A percentile compares a stretch with the other conserved stretches of the same genome.
phyloP scores from a whole-genome alignment of 2,329 filamentous ascomycete species.

The Emmonsia crescens region DNA sequence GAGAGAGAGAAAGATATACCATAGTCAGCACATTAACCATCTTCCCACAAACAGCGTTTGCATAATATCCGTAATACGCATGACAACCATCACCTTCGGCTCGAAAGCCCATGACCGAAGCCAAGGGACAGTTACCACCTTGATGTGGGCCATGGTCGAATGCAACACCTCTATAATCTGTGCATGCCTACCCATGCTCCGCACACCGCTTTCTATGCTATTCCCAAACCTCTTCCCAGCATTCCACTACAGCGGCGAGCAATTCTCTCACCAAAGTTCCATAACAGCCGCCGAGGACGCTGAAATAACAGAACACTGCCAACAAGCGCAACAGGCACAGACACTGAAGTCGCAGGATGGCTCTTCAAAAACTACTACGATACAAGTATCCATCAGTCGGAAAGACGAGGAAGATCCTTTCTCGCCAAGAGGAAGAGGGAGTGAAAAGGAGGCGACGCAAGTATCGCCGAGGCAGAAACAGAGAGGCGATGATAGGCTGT shows the following conservation, averaged over 20 bases:
- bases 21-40: neutral
- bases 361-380: neutral
- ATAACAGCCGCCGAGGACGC: neutral
- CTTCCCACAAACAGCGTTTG: conserved; percentile 16
- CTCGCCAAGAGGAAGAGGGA: neutral
- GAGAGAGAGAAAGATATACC: neutral
- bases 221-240: conserved; percentile 15
- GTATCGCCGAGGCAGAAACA: neutral
- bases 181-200: conserved; percentile 29
- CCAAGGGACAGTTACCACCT: conserved; percentile 20
- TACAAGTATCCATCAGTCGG: neutral
- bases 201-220: conserved; percentile 17
- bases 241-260: neutral
- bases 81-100: conserved; percentile 23
- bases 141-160: conserved; percentile 29
- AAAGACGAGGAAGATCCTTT: neutral
- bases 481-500: neutral
- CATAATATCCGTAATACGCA: conserved; percentile 22
- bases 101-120: conserved; percentile 17
- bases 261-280: neutral
- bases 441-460: neutral
- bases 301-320: neutral
- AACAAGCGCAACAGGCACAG: neutral
- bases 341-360: neutral
- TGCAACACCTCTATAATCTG: conserved; percentile 28